These are phyloP conservation scores for Botryotinia convoluta DNA, from an alignment of 2,329 filamentous ascomycete species.

Conservation along the genomic window DNA sequence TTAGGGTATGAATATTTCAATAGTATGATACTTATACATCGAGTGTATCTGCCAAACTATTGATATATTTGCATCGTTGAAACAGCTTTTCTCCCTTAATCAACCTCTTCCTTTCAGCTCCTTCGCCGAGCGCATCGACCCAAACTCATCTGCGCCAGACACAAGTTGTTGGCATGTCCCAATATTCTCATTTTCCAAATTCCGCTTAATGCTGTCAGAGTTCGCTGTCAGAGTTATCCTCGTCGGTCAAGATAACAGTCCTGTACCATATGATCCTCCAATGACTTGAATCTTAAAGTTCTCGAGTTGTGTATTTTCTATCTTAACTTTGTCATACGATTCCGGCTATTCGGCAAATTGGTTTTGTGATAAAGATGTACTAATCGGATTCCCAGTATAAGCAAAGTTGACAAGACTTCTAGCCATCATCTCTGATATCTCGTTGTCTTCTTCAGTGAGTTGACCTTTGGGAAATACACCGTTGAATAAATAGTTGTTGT, in stretches of 20 bases:
- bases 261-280: neutral
- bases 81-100: neutral
- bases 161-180: neutral
- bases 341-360: slow-evolving; percentile 4
- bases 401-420: slow-evolving; percentile 7
- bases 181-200: neutral
- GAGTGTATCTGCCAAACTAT: neutral
- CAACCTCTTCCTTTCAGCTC: neutral
- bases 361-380: neutral
- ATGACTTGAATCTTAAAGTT: slow-evolving; percentile 3
- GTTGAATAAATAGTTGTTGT: slow-evolving; percentile 24
- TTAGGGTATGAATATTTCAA: too few relatives aligned
- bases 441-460: neutral
- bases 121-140: neutral
- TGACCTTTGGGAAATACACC: slow-evolving; percentile 20
- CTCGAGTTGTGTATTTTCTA: neutral
- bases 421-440: neutral
- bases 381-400: neutral
- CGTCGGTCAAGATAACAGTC: neutral
- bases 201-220: neutral
- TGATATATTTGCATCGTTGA: neutral
- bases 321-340: neutral
- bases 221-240: too few relatives aligned
- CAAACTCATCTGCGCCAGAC: neutral
- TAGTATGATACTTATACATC: neutral